Conservation (phyloP, 805 yeast species). For the Priceomyces castillae region DNA sequence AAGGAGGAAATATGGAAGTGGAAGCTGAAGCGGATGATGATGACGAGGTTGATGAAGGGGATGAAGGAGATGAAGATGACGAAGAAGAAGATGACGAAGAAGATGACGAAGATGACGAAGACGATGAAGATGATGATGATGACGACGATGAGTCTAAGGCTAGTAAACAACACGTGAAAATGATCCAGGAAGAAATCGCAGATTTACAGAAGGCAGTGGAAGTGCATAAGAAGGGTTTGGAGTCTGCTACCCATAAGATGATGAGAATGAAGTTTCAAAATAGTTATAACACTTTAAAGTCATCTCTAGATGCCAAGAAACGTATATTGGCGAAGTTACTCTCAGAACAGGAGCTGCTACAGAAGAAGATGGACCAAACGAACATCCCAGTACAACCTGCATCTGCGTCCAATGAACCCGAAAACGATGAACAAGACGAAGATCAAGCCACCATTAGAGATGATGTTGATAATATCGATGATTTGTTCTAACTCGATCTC, state of each 20-base stretch:
- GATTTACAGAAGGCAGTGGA: conserved; percentile 78
- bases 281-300: conserved; percentile 71
- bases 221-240: conserved; percentile 69
- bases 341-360: conserved; percentile 27
- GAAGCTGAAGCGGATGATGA: conserved; percentile 14
- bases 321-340: conserved; percentile 49
- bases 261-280: conserved; percentile 83
- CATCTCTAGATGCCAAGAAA: conserved; percentile 78
- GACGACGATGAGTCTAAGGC: conserved; percentile 54
- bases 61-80: conserved; percentile 48
- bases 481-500: conserved; percentile 31
- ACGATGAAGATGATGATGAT: conserved; percentile 47
- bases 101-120: conserved; percentile 53
- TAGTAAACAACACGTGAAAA: conserved; percentile 51
- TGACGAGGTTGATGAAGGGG: conserved; percentile 46
- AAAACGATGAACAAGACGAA: conserved; percentile 25
- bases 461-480: conserved; percentile 37
- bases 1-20: conserved; percentile 10
- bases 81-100: conserved; percentile 57
- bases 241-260: conserved; percentile 76
- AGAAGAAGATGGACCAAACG: conserved; percentile 20
- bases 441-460: conserved; percentile 31
- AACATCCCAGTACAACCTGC: conserved; percentile 13
- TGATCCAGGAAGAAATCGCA: conserved; percentile 77
- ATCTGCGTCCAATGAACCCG: conserved; percentile 13